phyloP scores from a whole-genome alignment of 495 filamentous ascomycete genomes.

The Aspergillus coremiiformis region DNA sequence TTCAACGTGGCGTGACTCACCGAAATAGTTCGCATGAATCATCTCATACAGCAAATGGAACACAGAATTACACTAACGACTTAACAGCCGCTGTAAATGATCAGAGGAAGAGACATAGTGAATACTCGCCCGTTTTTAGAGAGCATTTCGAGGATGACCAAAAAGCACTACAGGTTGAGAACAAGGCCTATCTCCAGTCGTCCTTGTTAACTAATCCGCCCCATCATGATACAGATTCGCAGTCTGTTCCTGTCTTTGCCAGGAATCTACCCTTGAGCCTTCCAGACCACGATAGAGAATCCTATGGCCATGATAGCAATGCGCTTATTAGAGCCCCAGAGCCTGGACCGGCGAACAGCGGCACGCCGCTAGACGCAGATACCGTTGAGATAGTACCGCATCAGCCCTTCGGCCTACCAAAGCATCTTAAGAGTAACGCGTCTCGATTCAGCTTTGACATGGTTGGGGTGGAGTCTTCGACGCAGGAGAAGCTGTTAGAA shows the following conservation, averaged over 20 bases:
- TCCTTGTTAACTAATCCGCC: constrained; percentile 34
- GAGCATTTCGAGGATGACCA: constrained; percentile 63
- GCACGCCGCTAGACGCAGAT: constrained; percentile 25
- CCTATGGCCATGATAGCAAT: constrained; percentile 4
- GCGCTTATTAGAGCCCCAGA: neutral
- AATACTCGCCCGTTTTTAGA: constrained; percentile 57
- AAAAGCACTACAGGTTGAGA: constrained; percentile 42
- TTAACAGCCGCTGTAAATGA: constrained; percentile 11
- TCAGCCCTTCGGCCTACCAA: constrained; percentile 45
- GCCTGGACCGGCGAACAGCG: constrained; percentile 1
- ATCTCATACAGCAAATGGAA: constrained; percentile 4
- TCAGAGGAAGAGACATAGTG: constrained; percentile 28
- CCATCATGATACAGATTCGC: constrained; percentile 24
- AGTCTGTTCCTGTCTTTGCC: constrained; percentile 45
- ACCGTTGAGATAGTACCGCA: constrained; percentile 34
- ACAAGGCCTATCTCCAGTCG: constrained; percentile 42
- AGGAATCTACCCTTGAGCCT: constrained; percentile 40
- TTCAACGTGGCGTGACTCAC: constrained; percentile 5
- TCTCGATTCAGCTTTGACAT: constrained; percentile 92
- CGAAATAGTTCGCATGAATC: constrained; percentile 10
- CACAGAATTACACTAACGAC: neutral
- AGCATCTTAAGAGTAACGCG: constrained; percentile 77
- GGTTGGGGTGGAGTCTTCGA: constrained; percentile 63
- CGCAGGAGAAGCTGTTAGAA: constrained; percentile 76
- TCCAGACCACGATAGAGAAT: constrained; percentile 19